Evolutionary conservation across 108 stramenopile species (phyloP).

Genomic region (Skeletonema menzelii): DNA sequence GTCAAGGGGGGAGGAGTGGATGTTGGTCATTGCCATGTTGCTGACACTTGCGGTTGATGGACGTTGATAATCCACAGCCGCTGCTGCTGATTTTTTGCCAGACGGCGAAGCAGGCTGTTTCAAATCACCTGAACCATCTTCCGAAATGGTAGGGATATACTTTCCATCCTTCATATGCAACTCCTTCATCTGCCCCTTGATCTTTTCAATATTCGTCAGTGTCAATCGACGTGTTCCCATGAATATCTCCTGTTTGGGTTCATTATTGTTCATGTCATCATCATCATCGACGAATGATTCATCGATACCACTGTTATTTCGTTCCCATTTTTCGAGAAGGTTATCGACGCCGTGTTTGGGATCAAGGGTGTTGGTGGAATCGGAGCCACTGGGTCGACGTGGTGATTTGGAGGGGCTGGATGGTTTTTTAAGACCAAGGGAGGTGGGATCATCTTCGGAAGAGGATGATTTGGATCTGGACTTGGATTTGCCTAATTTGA

Average conservation of each 20-base stretch:
- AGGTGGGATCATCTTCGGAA: too few species aligned
- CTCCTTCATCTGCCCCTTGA: constrained; percentile 15
- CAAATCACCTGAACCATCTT: background rate
- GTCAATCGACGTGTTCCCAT: constrained; percentile 21
- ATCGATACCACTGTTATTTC: background rate
- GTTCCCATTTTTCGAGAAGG: background rate
- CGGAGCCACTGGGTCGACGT: background rate
- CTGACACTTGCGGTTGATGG: constrained; percentile 26
- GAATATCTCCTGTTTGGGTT: constrained; percentile 35
- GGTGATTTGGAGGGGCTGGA: background rate
- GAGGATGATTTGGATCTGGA: too few species aligned
- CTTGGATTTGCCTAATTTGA: too few species aligned
- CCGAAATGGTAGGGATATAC: background rate
- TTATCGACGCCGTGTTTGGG: background rate
- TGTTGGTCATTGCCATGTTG: constrained; percentile 31
- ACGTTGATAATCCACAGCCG: background rate
- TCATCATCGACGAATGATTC: constrained; percentile 7
- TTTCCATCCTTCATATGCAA: constrained; percentile 21
- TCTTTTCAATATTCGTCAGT: constrained; percentile 12
- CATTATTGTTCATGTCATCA: constrained; percentile 9
- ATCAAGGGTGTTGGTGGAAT: background rate
- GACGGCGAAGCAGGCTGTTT: background rate
- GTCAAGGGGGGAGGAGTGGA: constrained; percentile 26
- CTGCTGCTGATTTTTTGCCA: background rate
- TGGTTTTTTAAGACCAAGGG: background rate